A percentile compares a stretch with the other conserved stretches of the same genome.
phyloP scores from a whole-genome alignment of 805 yeast genomes.

The Candida boleticola region DNA sequence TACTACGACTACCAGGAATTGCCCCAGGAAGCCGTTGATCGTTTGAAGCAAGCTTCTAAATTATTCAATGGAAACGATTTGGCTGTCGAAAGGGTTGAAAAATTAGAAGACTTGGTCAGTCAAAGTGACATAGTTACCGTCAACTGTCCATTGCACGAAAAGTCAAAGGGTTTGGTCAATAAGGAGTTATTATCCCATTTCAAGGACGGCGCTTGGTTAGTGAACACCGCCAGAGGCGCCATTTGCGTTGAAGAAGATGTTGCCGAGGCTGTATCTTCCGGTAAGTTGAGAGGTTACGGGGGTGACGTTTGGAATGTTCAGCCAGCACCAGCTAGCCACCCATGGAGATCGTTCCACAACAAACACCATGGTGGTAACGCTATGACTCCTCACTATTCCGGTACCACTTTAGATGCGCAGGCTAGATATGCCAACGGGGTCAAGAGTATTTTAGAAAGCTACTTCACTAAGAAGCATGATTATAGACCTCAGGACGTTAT shows the following conservation, averaged over 20 bases:
- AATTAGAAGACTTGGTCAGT: conserved; percentile 61
- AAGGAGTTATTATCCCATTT: conserved; percentile 62
- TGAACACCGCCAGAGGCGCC: conserved; percentile 82
- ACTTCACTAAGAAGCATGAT: conserved; percentile 59
- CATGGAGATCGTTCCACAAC: conserved; percentile 72
- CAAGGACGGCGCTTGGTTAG: conserved; percentile 72
- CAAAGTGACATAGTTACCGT: conserved; percentile 73
- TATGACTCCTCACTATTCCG: conserved; percentile 81
- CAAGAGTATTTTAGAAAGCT: conserved; percentile 60
- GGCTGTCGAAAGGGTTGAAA: conserved; percentile 57
- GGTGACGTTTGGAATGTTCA: conserved; percentile 88
- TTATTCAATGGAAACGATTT: conserved; percentile 48
- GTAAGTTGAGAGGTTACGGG: conserved; percentile 75
- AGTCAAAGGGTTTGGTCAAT: conserved; percentile 65
- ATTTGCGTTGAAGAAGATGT: conserved; percentile 71
- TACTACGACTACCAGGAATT: conserved; percentile 75
- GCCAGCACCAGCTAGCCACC: conserved; percentile 75
- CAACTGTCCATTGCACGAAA: conserved; percentile 74
- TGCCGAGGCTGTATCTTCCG: conserved; percentile 67
- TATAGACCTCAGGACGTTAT: conserved; percentile 77
- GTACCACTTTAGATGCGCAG: conserved; percentile 81
- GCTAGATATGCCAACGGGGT: conserved; percentile 70
- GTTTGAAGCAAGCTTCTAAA: conserved; percentile 35
- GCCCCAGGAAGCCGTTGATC: conserved; percentile 47
- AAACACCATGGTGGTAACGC: conserved; percentile 74